These are phyloP conservation scores for Paramecium tetraurelia DNA, from an alignment of 73 alveolate genomes.

Conservation along the genomic window DNA sequence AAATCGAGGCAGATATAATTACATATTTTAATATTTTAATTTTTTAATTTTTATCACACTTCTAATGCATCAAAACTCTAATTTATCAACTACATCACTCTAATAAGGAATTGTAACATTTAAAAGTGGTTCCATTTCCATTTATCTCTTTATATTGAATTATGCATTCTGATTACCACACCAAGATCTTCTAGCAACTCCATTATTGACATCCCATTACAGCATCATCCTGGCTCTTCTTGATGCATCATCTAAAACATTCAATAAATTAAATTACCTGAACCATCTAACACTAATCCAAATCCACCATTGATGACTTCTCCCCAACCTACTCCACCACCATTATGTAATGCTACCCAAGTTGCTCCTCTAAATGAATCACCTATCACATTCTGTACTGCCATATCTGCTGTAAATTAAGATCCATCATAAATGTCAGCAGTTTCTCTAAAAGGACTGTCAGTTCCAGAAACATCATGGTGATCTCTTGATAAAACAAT, in stretches of 20 bases:
- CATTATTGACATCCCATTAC: conserved; percentile 73
- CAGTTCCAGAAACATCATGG: conserved; percentile 78
- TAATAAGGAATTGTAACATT: conserved; percentile 33
- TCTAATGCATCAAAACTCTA: not conserved
- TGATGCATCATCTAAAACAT: conserved; percentile 57
- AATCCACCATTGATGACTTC: conserved; percentile 75
- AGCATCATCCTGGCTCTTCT: conserved; percentile 69
- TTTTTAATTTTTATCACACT: not conserved
- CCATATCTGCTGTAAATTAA: conserved; percentile 74
- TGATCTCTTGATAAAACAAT: conserved; percentile 72
- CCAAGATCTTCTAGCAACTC: conserved; percentile 72
- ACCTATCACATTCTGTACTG: conserved; percentile 67
- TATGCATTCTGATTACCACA: conserved; percentile 67
- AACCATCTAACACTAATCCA: conserved; percentile 75
- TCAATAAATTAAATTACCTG: not conserved
- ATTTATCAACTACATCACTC: not conserved
- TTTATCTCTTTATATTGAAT: conserved; percentile 54
- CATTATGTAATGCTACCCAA: conserved; percentile 77
- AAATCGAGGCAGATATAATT: not conserved
- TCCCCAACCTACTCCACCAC: conserved; percentile 83
- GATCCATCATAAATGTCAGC: conserved; percentile 77
- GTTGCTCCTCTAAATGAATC: conserved; percentile 77
- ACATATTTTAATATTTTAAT: not conserved
- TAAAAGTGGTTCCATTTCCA: conserved; percentile 43
- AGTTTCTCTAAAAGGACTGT: conserved; percentile 72